Base-by-base conservation (phyloP, 192 early-diverging fungal genomes). In the Entomortierella parvispora region DNA sequence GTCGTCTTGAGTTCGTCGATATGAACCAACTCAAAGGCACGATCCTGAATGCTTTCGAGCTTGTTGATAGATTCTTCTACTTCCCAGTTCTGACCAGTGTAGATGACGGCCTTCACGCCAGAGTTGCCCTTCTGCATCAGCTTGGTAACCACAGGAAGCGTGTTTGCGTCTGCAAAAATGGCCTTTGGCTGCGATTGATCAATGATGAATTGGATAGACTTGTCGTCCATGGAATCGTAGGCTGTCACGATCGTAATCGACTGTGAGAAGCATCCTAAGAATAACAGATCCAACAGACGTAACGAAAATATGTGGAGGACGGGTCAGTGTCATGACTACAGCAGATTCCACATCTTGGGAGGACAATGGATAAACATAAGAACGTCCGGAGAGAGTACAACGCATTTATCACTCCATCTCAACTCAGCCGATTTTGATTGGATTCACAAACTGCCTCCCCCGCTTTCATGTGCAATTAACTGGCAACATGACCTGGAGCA, bases 211-310 rank as follows among this genome's bases (percentile, higher is more conserved):
- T 51, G 49, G 32, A 97, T 87, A 14, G 93, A 93, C 22, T 90
- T 90, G 47, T 89, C 90, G 42, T 94, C 95, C 53, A 97, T 86
- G 18, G 94, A 95, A 52, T 91, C 91, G 69, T 92, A 93, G 26
- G 95, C 92, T 22, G 95, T 97, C n/a, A 93, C 90, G 59, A 97
- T 90, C 49, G 89, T 85, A 51, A 93, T 58, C 26, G 57, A 82
- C 81, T 95, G 93, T 34, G 90, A 86, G 57, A 89, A 95, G 71
- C 72, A 74, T 42, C 65, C 82, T 83, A 65, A 15, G 9, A 12
- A 29, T n/a, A n/a, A n/a, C n/a, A n/a, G n/a, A n/a, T n/a, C n/a
- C n/a, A n/a, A n/a, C n/a, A n/a, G n/a, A n/a, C n/a, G n/a, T n/a
- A n/a, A n/a, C n/a, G n/a, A n/a, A 42, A 40, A 45, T 18, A 11